These are phyloP conservation scores for Hyaloscypha variabilis DNA, from an alignment of 495 filamentous ascomycete genomes.

Conservation along the genomic window DNA sequence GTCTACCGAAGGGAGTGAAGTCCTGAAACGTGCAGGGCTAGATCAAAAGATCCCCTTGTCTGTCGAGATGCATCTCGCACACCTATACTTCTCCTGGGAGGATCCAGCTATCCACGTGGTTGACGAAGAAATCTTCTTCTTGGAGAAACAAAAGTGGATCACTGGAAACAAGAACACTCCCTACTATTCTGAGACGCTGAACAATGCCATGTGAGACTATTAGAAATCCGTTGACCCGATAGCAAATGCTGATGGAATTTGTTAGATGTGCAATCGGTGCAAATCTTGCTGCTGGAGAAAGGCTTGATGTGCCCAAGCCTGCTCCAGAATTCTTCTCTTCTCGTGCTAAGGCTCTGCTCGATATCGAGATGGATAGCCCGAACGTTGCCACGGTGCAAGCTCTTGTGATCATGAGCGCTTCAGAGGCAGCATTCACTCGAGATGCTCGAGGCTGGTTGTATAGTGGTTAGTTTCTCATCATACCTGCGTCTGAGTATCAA, in stretches of 20 bases:
- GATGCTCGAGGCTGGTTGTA: constrained; percentile 56
- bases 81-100: constrained; percentile 56
- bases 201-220: constrained; percentile 48
- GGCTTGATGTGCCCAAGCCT: constrained; percentile 52
- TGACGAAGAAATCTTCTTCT: constrained; percentile 50
- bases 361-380: constrained; percentile 52
- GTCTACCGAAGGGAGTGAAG: constrained; percentile 45
- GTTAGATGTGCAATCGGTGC: constrained; percentile 50
- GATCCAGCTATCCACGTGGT: constrained; percentile 53
- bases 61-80: constrained; percentile 49
- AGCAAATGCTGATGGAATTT: not conserved
- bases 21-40: constrained; percentile 47
- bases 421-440: constrained; percentile 48
- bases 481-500: not conserved
- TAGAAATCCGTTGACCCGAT: not conserved
- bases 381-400: constrained; percentile 54
- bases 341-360: constrained; percentile 50
- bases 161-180: constrained; percentile 36
- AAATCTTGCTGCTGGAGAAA: constrained; percentile 46
- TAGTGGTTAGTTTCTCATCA: constrained; percentile 35
- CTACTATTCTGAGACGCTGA: constrained; percentile 53
- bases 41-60: constrained; percentile 44
- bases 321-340: constrained; percentile 51
- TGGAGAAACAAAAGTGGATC: constrained; percentile 27
- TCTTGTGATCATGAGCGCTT: constrained; percentile 49